Percentiles rank a stretch among this genome's conserved stretches.
phyloP scores from a whole-genome alignment of 2,329 filamentous ascomycete species.

The Alternaria solani region DNA sequence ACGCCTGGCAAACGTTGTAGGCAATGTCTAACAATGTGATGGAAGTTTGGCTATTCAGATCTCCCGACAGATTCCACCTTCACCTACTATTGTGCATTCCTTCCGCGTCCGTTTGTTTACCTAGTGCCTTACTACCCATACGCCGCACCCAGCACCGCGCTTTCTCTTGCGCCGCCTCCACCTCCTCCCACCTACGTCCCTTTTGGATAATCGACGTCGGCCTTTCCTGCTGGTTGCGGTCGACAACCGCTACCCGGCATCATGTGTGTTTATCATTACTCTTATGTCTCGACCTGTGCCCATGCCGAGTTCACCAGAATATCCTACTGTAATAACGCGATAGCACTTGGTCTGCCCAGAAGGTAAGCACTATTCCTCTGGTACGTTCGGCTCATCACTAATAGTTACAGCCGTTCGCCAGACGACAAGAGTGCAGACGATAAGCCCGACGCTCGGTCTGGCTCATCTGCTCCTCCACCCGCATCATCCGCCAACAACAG shows the following conservation, averaged over 20 bases:
- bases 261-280: constrained; percentile 50
- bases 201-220: constrained; percentile 12
- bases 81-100: constrained; percentile 7
- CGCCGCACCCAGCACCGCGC: not conserved
- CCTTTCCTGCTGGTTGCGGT: constrained; percentile 15
- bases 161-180: not conserved
- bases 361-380: constrained; percentile 19
- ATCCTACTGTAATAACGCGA: constrained; percentile 44
- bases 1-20: not conserved
- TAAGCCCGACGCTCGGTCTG: constrained; percentile 4
- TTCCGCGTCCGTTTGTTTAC: constrained; percentile 15
- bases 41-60: not conserved
- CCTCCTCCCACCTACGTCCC: constrained; percentile 7
- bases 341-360: constrained; percentile 27
- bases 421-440: constrained; percentile 17
- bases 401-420: constrained; percentile 31
- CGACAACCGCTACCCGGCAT: constrained; percentile 19
- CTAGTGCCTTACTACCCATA: constrained; percentile 2
- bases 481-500: constrained; percentile 20
- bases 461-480: constrained; percentile 13
- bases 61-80: not conserved
- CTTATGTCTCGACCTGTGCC: constrained; percentile 43
- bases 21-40: not conserved
- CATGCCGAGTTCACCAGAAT: constrained; percentile 43
- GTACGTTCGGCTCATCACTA: not conserved